Percentiles rank a stretch among this genome's conserved stretches.
These are phyloP conservation scores for Lithohypha guttulata DNA, from an alignment of 2,329 filamentous ascomycete species.

Conservation along the genomic window DNA sequence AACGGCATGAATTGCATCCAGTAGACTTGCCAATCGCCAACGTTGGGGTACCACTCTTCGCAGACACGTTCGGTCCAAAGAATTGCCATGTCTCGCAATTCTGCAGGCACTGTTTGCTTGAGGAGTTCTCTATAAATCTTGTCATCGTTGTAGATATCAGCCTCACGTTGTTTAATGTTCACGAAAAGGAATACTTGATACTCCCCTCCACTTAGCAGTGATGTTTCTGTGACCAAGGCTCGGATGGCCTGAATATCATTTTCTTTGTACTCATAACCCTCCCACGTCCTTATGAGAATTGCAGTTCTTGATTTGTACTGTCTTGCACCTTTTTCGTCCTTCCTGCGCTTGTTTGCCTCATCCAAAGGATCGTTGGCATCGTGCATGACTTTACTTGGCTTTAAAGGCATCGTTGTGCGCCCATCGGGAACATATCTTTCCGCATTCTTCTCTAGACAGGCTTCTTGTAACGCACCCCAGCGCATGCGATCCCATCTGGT, in stretches of 20 bases:
- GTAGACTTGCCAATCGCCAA: slow-evolving; percentile 38
- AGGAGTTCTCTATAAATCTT: slow-evolving; percentile 52
- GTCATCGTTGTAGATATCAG: slow-evolving; percentile 63
- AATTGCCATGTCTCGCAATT: slow-evolving; percentile 28
- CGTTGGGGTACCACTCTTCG: slow-evolving; percentile 18
- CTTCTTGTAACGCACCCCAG: slow-evolving; percentile 62
- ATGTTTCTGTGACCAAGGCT: slow-evolving; percentile 33
- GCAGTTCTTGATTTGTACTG: slow-evolving; percentile 14
- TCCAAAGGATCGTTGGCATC: slow-evolving; percentile 11
- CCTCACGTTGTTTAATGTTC: slow-evolving; percentile 62
- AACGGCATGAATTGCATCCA: slow-evolving; percentile 52
- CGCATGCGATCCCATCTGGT: slow-evolving; percentile 50
- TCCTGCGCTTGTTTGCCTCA: slow-evolving; percentile 1
- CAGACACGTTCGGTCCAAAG: slow-evolving; percentile 36
- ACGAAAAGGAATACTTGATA: slow-evolving; percentile 68
- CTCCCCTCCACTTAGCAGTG: slow-evolving; percentile 62
- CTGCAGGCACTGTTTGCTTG: slow-evolving; percentile 23
- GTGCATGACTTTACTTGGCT: neutral
- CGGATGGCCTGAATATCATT: slow-evolving; percentile 20
- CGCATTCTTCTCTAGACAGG: slow-evolving; percentile 56
- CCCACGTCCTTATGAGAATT: slow-evolving; percentile 21
- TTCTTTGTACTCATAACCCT: slow-evolving; percentile 17
- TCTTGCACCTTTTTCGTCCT: slow-evolving; percentile 3
- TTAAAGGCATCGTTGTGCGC: slow-evolving; percentile 11
- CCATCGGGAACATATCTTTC: slow-evolving; percentile 28